Evolutionary conservation across 1,139 yeast genomes (phyloP).

Genomic region (Zygoascus meyerae): DNA sequence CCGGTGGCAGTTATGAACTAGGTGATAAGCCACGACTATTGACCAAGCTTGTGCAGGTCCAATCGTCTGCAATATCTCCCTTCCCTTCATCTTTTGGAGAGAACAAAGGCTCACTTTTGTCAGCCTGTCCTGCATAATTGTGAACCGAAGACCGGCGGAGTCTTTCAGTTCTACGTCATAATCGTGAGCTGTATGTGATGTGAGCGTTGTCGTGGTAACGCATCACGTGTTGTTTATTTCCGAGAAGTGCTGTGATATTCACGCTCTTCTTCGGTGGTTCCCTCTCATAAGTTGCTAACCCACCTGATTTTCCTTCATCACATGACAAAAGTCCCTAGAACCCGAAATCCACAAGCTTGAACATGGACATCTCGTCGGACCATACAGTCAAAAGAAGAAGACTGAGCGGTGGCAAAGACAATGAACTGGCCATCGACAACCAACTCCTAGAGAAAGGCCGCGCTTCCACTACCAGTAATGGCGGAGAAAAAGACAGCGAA

Average conservation of each 20-base stretch:
- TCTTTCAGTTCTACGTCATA: background rate
- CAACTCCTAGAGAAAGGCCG: conserved; percentile 3
- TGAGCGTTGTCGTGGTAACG: background rate
- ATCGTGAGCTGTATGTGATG: no score
- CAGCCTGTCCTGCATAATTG: no score
- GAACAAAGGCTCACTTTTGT: no score
- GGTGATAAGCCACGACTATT: no score
- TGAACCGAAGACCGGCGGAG: no score
- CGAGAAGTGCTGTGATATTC: background rate
- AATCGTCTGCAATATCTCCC: no score
- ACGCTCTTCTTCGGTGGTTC: background rate
- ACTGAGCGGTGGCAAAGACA: conserved; percentile 5
- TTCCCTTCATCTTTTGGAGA: no score
- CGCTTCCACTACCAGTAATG: background rate
- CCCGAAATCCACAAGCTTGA: background rate
- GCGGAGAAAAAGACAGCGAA: background rate
- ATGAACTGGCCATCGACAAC: conserved; percentile 9
- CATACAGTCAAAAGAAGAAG: conserved; percentile 8
- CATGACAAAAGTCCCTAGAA: conserved; percentile 7
- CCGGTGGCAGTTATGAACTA: no score
- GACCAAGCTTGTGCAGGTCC: no score
- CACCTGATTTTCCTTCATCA: conserved; percentile 10
- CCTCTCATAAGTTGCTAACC: conserved; percentile 1
- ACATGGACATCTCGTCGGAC: conserved; percentile 9
- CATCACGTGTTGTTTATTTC: no score